phyloP scores from a whole-genome alignment of 2,329 filamentous ascomycete genomes.

The Alternaria ventricosa region DNA sequence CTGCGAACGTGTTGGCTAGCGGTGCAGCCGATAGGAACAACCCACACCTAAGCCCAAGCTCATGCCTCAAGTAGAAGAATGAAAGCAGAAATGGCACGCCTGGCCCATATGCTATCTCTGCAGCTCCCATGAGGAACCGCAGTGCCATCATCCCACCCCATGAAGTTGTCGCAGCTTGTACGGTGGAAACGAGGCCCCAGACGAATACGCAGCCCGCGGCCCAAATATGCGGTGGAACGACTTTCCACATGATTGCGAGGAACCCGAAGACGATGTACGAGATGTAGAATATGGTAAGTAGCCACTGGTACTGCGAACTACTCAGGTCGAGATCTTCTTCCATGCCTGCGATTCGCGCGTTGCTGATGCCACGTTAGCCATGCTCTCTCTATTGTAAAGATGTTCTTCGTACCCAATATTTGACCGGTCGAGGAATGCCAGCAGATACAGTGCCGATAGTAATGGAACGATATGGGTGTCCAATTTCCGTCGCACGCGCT shows the following conservation, averaged over 20 bases:
- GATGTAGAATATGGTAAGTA: constrained; percentile 50
- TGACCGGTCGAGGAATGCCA: constrained; percentile 46
- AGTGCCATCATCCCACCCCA: constrained; percentile 46
- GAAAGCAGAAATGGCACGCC: constrained; percentile 60
- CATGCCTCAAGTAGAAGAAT: constrained; percentile 66
- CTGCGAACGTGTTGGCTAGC: constrained; percentile 78
- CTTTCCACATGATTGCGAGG: constrained; percentile 47
- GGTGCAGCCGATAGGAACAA: constrained; percentile 51
- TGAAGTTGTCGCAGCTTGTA: constrained; percentile 38
- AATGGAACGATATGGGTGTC: constrained; percentile 43
- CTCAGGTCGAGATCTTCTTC: constrained; percentile 38
- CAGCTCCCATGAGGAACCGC: constrained; percentile 45
- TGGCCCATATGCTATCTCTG: constrained; percentile 54
- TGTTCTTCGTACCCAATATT: constrained; percentile 43
- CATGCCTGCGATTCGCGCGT: constrained; percentile 53
- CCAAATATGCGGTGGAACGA: constrained; percentile 47
- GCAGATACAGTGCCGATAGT: constrained; percentile 41
- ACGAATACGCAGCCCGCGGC: constrained; percentile 43
- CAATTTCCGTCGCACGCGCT: constrained; percentile 37
- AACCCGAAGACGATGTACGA: constrained; percentile 48
- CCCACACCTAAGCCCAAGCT: constrained; percentile 63
- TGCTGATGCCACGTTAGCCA: constrained; percentile 23
- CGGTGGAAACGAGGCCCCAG: constrained; percentile 44
- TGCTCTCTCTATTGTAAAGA: background rate
- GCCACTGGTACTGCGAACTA: constrained; percentile 40